These are phyloP conservation scores for Volvox africanus DNA, from an alignment of 139 green algal species.

Conservation along the genomic window DNA sequence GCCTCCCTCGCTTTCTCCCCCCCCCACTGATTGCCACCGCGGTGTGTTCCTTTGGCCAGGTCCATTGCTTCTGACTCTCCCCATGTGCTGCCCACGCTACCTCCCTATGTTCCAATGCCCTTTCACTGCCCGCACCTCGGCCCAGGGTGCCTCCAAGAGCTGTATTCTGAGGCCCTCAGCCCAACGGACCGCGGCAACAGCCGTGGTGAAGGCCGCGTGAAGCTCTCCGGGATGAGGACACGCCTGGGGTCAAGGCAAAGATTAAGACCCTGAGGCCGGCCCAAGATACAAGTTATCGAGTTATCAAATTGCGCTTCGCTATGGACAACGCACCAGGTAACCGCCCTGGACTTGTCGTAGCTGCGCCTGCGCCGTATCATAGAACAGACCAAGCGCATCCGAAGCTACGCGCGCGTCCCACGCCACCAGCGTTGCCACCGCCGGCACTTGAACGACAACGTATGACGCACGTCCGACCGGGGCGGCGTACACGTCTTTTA, in stretches of 20 bases:
- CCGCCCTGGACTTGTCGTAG: not conserved
- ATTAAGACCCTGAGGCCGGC: no score
- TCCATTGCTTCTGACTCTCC: no score
- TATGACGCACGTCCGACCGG: not conserved
- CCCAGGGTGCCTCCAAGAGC: conserved; percentile 23
- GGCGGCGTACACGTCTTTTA: conserved; percentile 18
- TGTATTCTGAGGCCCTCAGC: not conserved
- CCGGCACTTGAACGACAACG: conserved; percentile 19
- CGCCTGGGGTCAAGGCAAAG: not conserved
- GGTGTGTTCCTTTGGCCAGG: no score
- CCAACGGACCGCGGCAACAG: conserved; percentile 9
- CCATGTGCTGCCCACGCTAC: no score
- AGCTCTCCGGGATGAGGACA: conserved; percentile 2
- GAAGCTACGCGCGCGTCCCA: conserved; percentile 7
- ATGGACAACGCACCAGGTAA: conserved; percentile 7
- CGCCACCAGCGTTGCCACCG: not conserved
- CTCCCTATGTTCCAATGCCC: no score
- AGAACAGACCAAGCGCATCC: conserved; percentile 4
- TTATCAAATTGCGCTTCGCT: not conserved
- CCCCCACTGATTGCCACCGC: no score
- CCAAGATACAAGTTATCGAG: not conserved
- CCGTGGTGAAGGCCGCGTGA: conserved; percentile 16
- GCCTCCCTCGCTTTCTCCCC: no score
- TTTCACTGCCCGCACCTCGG: conserved; percentile 2
- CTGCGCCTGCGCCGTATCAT: not conserved